Evolutionary conservation across 2,329 filamentous ascomycete genomes (phyloP).

Genomic region (Arachnopeziza araneosa): DNA sequence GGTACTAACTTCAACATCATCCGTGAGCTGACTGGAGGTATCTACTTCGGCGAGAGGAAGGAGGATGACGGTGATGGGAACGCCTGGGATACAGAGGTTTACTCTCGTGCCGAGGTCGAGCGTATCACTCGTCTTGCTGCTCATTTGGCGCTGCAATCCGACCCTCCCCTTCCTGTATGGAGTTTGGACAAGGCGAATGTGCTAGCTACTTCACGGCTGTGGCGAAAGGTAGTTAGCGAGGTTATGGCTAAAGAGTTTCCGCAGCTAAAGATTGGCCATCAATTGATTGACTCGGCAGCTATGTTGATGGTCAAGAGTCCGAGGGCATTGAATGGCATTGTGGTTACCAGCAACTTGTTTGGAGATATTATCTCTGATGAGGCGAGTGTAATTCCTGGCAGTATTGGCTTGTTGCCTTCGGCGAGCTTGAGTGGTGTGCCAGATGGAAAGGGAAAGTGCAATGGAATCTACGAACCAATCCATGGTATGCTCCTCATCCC

Average conservation of each 20-base stretch:
- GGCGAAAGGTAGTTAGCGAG: constrained; percentile 82
- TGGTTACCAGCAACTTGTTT: constrained; percentile 91
- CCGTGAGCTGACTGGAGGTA: constrained; percentile 84
- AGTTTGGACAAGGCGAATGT: constrained; percentile 96
- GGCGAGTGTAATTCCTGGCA: constrained; percentile 89
- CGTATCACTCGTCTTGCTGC: constrained; percentile 78
- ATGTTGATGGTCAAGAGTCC: constrained; percentile 98
- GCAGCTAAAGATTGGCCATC: constrained; percentile 75
- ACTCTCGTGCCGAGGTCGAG: constrained; percentile 80
- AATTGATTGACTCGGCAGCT: constrained; percentile 92
- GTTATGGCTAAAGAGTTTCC: constrained; percentile 87
- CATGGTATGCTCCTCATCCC: constrained; percentile 56
- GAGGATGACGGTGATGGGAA: constrained; percentile 70
- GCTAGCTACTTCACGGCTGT: constrained; percentile 80
- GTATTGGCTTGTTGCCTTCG: constrained; percentile 80
- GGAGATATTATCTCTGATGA: constrained; percentile 96
- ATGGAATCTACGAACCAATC: constrained; percentile 96
- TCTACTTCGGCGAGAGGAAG: constrained; percentile 89
- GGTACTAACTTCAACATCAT: constrained; percentile 91
- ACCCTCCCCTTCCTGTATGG: constrained; percentile 74
- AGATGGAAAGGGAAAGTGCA: constrained; percentile 76
- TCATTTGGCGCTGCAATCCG: constrained; percentile 69
- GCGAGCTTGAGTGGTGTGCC: constrained; percentile 83
- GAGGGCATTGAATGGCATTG: constrained; percentile 76
- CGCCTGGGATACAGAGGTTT: constrained; percentile 82